Percentiles rank a stretch among this genome's conserved stretches.
phyloP scores from a whole-genome alignment of 208 protist species.

The Crithidia sp. region DNA sequence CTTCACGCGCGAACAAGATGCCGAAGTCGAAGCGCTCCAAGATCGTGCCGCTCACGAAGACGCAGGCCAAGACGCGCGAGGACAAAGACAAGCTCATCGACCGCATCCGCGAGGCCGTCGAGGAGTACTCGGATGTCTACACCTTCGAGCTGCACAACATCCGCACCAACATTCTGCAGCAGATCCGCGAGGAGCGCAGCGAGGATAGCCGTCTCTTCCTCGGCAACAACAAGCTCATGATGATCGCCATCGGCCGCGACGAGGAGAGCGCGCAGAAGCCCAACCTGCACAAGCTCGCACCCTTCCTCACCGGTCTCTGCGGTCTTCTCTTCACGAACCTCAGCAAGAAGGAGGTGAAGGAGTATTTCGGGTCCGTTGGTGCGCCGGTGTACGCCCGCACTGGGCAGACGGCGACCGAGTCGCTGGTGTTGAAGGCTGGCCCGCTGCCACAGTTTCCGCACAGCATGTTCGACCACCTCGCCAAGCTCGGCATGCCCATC shows the following conservation, averaged over 20 bases:
- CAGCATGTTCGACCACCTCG: conserved; percentile 93
- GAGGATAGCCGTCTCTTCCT: conserved; percentile 91
- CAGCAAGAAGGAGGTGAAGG: conserved; percentile 88
- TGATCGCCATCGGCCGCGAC: conserved; percentile 89
- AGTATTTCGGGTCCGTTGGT: conserved; percentile 83
- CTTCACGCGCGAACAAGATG: conserved; percentile 39
- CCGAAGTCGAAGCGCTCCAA: conserved; percentile 89
- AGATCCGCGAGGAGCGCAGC: conserved; percentile 88
- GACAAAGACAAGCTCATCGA: conserved; percentile 93
- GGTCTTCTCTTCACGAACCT: conserved; percentile 94
- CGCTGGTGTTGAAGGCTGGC: conserved; percentile 76
- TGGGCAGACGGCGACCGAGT: conserved; percentile 74
- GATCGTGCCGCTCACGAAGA: conserved; percentile 89
- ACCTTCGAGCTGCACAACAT: conserved; percentile 88
- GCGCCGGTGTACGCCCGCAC: conserved; percentile 88
- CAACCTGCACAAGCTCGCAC: conserved; percentile 91
- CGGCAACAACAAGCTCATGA: conserved; percentile 96
- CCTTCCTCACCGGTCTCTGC: conserved; percentile 85
- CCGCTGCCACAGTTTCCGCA: conserved; percentile 91
- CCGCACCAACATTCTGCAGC: conserved; percentile 90
- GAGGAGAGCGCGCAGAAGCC: conserved; percentile 72
- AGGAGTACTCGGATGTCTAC: conserved; percentile 88
- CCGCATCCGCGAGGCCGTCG: conserved; percentile 84
- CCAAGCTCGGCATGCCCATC: conserved; percentile 91
- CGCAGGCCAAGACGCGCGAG: conserved; percentile 87